Percentiles rank a stretch among this genome's conserved stretches.
Evolutionary conservation across 805 yeast species (phyloP).

Genomic region (Lipomyces yamanashiensis): DNA sequence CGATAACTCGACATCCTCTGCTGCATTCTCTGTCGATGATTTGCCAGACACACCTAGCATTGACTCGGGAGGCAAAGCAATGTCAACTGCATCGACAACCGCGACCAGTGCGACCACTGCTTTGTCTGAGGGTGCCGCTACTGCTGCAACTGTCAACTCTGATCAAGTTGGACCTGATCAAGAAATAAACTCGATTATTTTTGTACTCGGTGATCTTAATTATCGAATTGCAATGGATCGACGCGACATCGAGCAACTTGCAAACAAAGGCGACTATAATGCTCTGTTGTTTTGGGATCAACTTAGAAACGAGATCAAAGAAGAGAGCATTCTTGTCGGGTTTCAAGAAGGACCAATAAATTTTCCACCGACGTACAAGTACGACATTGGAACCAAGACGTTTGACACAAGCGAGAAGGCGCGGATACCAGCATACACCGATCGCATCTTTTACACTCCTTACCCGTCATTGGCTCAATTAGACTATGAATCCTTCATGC

Average conservation of each 20-base stretch:
- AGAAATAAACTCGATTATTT: constrained; percentile 40
- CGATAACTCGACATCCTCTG: background rate
- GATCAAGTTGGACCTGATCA: constrained; percentile 29
- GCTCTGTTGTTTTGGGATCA: constrained; percentile 53
- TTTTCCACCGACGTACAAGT: constrained; percentile 63
- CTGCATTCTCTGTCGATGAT: background rate
- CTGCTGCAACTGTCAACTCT: constrained; percentile 31
- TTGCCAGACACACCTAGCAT: constrained; percentile 9
- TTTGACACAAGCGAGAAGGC: constrained; percentile 38
- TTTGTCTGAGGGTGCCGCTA: constrained; percentile 14
- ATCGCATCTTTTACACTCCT: constrained; percentile 54
- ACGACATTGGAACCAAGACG: constrained; percentile 41
- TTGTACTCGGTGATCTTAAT: constrained; percentile 61
- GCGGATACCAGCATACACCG: constrained; percentile 64
- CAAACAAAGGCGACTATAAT: constrained; percentile 44
- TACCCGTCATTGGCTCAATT: constrained; percentile 34
- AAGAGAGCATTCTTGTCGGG: constrained; percentile 49
- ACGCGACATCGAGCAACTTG: constrained; percentile 43
- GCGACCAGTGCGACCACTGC: constrained; percentile 11
- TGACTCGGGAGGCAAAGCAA: constrained; percentile 6
- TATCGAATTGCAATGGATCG: constrained; percentile 50
- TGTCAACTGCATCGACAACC: constrained; percentile 22
- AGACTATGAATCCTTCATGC: constrained; percentile 40
- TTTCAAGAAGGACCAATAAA: constrained; percentile 55
- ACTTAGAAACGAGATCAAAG: constrained; percentile 46